Evolutionary conservation across 257 asterid genomes (phyloP), one percentile per base, ranked within the genome.

Genomic region (Linderniella brevidens): DNA sequence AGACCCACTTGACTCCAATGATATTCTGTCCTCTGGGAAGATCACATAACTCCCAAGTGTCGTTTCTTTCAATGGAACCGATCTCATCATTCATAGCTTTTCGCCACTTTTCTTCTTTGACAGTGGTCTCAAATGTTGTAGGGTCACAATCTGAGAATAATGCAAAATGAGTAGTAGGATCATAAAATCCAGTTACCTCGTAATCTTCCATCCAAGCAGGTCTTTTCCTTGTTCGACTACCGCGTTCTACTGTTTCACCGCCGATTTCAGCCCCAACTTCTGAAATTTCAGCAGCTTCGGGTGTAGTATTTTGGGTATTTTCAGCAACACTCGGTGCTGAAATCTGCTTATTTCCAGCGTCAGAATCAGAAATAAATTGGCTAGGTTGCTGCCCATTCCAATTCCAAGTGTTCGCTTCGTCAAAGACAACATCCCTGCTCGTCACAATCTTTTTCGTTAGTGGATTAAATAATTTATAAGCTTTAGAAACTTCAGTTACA

Each of bases 141-240:
- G 39, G 48, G 7, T 52, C 57, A 19, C 57, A 52, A 52, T 52
- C 57, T 9, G 48, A 15, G 8, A 52, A 52, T 7, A 52, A 38
- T 4, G 48, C 48, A 39, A n/a, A 52, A 11, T 52, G 38, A 15
- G 20, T 0, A 17, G 14, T n/a, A 1, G 25, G 17, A 12, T 17
- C 19, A 12, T n/a, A 8, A 35, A 50, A 29, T 1, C 45, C 55
- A 14, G 12, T 35, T 9, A 50, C 35, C 55, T 35, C 55, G 1
- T 50, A 36, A 11, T 50, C 55, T 35, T 13, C 8, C 20, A 49
- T 49, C 54, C 41, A 49, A 0, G 12, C 11, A 0, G 25, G 54
- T 19, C 25, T 36, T 3, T 14, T 50, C 17, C 44, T 25, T 25
- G 32, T 2, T 25, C 32, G 32, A 25, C 6, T 25, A 25, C 3